Evolutionary conservation across 805 yeast genomes (phyloP), one percentile per base, ranked within the genome.

Genomic region (Candida pseudofarinosa): DNA sequence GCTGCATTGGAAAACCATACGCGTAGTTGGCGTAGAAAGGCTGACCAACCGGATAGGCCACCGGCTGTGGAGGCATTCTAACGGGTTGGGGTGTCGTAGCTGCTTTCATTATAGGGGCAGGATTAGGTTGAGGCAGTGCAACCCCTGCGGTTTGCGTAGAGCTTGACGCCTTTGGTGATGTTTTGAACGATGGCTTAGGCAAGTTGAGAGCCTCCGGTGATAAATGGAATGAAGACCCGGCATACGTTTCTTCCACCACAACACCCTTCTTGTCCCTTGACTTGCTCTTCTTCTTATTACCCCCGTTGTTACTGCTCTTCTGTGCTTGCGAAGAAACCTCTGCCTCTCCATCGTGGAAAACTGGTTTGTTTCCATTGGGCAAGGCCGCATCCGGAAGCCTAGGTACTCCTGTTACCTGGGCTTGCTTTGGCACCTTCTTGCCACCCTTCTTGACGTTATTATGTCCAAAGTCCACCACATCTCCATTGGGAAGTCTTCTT

Each of bases 191-290:
- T 7, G 82, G 82, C 49, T 76, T 77, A 14, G 82, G 82, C 46
- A 77, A 68, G 13, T 76, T 72, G 44, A 75, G 60, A 3, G 81
- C 80, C 28, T 77, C 76, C 1, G 82, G 82, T 18, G 79, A 75
- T 26, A 77, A 71, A 53, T 74, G 79, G 53, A 77, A 77, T 31
- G 81, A 73, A 31, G 80, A 72, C 23, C 82, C 82, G 41, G 82
- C 82, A 56, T 76, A 77, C 40, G 69, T 63, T 20, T 65, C 66
- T 41, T 58, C 65, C 28, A 34, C 15, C 12, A 40, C 28, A n/a
- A 15, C 35, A n/a, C 31, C 20, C n/a, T 47, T 43, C 15, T 46
- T 50, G 15, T 41, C 40, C 23, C 53, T 58, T 33, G 58, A 48
- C 31, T 50, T 47, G 15, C 37, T 52, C 17, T 47, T 44, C 34